Evolutionary conservation across 306 rosid genomes (phyloP).

Genomic region (Carpinus fangiana): DNA sequence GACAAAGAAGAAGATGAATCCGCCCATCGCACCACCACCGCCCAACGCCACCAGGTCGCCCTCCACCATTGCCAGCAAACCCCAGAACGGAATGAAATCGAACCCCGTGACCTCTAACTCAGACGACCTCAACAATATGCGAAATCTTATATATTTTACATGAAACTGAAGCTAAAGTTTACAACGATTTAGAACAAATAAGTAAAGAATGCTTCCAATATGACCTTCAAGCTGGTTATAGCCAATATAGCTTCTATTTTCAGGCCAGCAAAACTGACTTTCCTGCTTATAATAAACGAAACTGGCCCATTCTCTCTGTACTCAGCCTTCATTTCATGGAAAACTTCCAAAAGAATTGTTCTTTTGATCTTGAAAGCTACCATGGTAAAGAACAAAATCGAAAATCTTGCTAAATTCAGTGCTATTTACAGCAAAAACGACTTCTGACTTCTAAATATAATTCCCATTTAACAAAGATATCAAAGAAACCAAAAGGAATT

Average conservation of each 20-base stretch:
- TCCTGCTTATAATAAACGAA: conserved; percentile 7
- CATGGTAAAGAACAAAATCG: too few relatives aligned
- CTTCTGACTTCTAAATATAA: not conserved
- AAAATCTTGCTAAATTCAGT: not conserved
- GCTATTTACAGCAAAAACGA: conserved; percentile 3
- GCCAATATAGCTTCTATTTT: not conserved
- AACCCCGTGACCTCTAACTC: too few relatives aligned
- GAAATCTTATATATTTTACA: too few relatives aligned
- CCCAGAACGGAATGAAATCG: too few relatives aligned
- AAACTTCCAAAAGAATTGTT: not conserved
- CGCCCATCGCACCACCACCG: too few relatives aligned
- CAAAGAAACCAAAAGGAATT: conserved; percentile 5
- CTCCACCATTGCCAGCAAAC: too few relatives aligned
- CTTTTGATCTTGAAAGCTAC: not conserved
- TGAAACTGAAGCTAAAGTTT: not conserved
- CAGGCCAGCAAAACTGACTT: not conserved
- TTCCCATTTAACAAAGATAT: conserved; percentile 1
- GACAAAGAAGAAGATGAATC: too few relatives aligned
- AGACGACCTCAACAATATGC: too few relatives aligned
- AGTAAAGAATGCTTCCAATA: conserved; percentile 11
- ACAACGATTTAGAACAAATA: conserved; percentile 6
- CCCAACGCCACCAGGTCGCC: too few relatives aligned
- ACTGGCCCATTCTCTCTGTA: not conserved
- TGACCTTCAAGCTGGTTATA: not conserved
- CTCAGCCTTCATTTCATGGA: conserved; percentile 1